Evolutionary conservation across 768 basidiomycete genomes (phyloP).

Genomic region (Flagelloscypha sp.): DNA sequence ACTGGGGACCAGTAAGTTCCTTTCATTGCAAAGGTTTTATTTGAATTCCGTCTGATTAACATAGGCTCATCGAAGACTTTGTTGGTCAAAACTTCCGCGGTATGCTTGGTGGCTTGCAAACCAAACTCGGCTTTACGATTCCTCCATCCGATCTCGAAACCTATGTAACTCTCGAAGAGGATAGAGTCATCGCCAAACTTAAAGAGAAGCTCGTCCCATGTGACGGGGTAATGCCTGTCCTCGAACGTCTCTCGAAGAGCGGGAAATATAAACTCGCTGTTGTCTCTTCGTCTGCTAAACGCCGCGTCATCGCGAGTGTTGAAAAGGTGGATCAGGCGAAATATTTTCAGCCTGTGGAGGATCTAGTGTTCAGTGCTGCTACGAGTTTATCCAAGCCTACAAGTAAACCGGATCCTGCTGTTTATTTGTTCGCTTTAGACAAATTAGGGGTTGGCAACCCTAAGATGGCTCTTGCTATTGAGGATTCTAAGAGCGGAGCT

Average conservation of each 20-base stretch:
- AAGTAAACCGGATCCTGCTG: constrained; percentile 19
- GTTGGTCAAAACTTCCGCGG: constrained; percentile 19
- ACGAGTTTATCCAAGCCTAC: constrained; percentile 17
- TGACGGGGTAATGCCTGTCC: constrained; percentile 10
- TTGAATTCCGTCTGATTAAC: no score
- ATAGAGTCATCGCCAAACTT: constrained; percentile 53
- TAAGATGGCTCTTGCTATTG: constrained; percentile 15
- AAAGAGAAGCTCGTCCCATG: constrained; percentile 32
- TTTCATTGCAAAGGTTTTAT: no score
- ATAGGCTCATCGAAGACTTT: constrained; percentile 15
- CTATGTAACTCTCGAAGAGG: constrained; percentile 22
- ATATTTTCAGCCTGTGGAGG: constrained; percentile 13
- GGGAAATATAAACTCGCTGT: constrained; percentile 14
- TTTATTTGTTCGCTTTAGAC: constrained; percentile 17
- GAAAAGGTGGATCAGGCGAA: constrained; percentile 14
- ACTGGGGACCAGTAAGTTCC: no score
- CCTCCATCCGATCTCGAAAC: constrained; percentile 9
- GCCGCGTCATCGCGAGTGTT: constrained; percentile 16
- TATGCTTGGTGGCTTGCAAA: constrained; percentile 14
- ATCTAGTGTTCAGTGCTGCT: constrained; percentile 17
- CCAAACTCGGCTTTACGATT: constrained; percentile 11
- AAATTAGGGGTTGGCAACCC: constrained; percentile 12
- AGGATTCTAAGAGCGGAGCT: constrained; percentile 17
- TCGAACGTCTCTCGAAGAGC: constrained; percentile 8
- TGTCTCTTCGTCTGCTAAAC: constrained; percentile 16